phyloP scores from a whole-genome alignment of 1,139 yeast genomes.

The Geotrichum histeridarum region DNA sequence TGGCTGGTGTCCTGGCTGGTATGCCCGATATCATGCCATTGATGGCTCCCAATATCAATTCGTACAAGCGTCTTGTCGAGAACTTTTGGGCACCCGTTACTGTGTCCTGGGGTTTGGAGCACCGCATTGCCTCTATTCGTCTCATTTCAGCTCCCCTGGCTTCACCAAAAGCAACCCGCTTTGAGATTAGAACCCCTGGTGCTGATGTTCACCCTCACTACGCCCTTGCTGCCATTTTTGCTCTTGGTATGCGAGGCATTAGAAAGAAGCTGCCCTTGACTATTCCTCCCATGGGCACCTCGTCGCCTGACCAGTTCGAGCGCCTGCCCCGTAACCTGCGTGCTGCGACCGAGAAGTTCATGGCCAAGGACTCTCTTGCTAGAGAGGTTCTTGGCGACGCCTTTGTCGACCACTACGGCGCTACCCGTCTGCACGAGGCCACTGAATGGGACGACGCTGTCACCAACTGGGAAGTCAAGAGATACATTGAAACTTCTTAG shows the following conservation, averaged over 20 bases:
- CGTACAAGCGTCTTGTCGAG: slow-evolving; percentile 40
- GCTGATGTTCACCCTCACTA: slow-evolving; percentile 39
- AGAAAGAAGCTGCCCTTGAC: slow-evolving; percentile 29
- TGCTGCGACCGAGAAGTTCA: slow-evolving; percentile 33
- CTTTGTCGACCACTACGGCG: slow-evolving; percentile 39
- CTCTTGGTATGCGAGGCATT: slow-evolving; percentile 37
- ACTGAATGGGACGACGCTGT: slow-evolving; percentile 36
- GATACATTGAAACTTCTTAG: slow-evolving; percentile 38
- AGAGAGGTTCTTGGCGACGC: slow-evolving; percentile 36
- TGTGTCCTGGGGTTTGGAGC: slow-evolving; percentile 40
- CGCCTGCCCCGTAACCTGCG: slow-evolving; percentile 33
- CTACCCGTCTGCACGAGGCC: slow-evolving; percentile 35
- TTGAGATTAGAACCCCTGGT: slow-evolving; percentile 40
- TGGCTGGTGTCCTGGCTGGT: slow-evolving; percentile 38
- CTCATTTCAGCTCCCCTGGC: slow-evolving; percentile 34
- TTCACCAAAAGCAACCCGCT: slow-evolving; percentile 33
- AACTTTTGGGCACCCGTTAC: slow-evolving; percentile 41
- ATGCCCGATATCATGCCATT: slow-evolving; percentile 38
- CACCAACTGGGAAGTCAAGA: slow-evolving; percentile 38
- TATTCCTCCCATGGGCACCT: slow-evolving; percentile 34
- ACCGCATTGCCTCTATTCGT: slow-evolving; percentile 38
- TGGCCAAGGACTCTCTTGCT: slow-evolving; percentile 31
- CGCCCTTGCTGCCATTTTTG: slow-evolving; percentile 38
- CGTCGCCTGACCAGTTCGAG: slow-evolving; percentile 25
- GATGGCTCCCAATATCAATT: slow-evolving; percentile 38